These are phyloP conservation scores for Plantago elongata DNA, from an alignment of 257 asterid genomes.

Conservation along the genomic window DNA sequence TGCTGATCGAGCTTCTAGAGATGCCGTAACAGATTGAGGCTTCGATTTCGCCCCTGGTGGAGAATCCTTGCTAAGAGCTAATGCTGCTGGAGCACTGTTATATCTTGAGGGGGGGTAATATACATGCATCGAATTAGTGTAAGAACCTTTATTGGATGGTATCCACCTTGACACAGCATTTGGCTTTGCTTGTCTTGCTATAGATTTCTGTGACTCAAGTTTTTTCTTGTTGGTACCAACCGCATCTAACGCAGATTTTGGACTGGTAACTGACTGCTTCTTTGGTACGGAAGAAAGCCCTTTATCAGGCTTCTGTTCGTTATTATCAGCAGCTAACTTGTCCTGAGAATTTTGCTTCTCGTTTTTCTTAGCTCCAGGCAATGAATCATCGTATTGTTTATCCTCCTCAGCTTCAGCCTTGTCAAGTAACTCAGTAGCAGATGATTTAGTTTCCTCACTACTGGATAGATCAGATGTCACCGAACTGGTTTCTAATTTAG, in stretches of 20 bases:
- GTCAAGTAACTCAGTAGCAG: conserved; percentile 21
- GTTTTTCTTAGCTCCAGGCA: conserved; percentile 32
- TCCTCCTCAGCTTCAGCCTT: conserved; percentile 42
- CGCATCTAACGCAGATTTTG: conserved; percentile 50
- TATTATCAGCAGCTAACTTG: conserved; percentile 40
- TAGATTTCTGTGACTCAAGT: conserved; percentile 43
- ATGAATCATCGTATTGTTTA: conserved; percentile 37
- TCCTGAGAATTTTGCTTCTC: conserved; percentile 54
- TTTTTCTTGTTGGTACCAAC: conserved; percentile 43
- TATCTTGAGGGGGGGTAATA: conserved; percentile 85
- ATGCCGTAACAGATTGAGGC: conserved; percentile 36
- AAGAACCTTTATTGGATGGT: conserved; percentile 90
- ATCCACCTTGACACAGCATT: conserved; percentile 90
- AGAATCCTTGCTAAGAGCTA: conserved; percentile 56
- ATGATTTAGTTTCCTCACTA: conserved; percentile 27
- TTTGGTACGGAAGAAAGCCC: conserved; percentile 39
- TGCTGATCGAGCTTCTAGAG: conserved; percentile 41
- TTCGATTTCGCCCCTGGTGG: conserved; percentile 54
- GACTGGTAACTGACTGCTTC: conserved; percentile 41
- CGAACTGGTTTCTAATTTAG: conserved; percentile 22
- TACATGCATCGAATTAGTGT: conserved; percentile 94
- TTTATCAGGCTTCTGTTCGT: conserved; percentile 55
- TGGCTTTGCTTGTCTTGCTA: conserved; percentile 68
- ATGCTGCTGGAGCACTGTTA: conserved; percentile 89
- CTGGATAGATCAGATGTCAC: conserved; percentile 30